Base-by-base conservation (phyloP, 2,329 filamentous ascomycete species). In the Pseudocercospora eumusae region DNA sequence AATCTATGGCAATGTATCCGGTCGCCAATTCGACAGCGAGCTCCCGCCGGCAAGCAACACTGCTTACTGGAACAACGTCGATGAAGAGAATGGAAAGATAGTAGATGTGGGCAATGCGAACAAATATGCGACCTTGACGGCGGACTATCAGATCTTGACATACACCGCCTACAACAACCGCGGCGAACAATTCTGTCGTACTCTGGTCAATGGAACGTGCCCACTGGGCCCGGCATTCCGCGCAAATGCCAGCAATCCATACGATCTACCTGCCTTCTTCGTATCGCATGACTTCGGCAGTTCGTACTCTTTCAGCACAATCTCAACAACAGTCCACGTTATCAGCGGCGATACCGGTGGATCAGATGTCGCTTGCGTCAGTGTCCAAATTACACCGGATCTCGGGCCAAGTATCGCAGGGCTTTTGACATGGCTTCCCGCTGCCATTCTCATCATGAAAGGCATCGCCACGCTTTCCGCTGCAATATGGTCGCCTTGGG, bases 401-500 rank as follows among this genome's bases (percentile, higher is more conserved):
- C 81, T 99, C 4, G 92, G 93, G 5, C 74, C 77, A 9, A 78
- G 76, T n/a, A 78, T 96, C 36, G 82, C 84, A n/a, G 85, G 84
- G 75, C 81, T 91, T 47, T 76, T 96, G 53, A 86, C 83, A 59
- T 95, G 90, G 73, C 76, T 96, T 4, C 93, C 95, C 0, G 82
- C 93, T 23, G 81, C 89, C 2, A 85, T 97, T 23, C 82, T 99
- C 31, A 79, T 93, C 2, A 81, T 93, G 44, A 91, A 96, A 50
- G 95, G 87, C 1, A 76, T 92, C 61, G 92, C 93, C 13, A 96
- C 93, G 6, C 81, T 93, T 36, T 87, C 92, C 67, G 92, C 95
- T 2, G 90, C 87, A 55, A 91, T 96, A 40, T 93, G 87, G 74
- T 97, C 93, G 72, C 95, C 95, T 0, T 99, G 95, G 93, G 95